Conservation (phyloP, 2,329 filamentous ascomycete genomes). For the Fusarium sambucinum region DNA sequence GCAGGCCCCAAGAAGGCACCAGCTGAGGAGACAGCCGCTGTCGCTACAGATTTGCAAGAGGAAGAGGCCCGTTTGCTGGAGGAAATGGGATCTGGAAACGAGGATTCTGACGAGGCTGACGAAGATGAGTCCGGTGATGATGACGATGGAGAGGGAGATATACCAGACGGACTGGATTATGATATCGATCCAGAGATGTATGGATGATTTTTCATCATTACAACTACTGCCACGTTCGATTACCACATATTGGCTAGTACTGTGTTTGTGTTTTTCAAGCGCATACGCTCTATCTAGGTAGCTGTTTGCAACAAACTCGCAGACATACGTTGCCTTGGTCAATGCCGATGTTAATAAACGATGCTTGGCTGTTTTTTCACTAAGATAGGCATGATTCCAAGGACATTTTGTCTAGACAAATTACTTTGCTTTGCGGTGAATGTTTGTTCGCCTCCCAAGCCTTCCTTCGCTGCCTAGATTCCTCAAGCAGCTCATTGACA, state of each 20-base stretch:
- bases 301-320: not conserved
- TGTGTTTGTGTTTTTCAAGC: not conserved
- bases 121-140: slow-evolving; percentile 48
- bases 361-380: not conserved
- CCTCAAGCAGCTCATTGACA: not conserved
- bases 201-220: not conserved
- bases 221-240: not conserved
- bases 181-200: slow-evolving; percentile 9
- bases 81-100: slow-evolving; percentile 45
- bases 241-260: not conserved
- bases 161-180: slow-evolving; percentile 13
- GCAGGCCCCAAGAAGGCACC: slow-evolving; percentile 34
- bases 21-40: slow-evolving; percentile 29
- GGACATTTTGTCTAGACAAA: not conserved
- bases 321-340: not conserved
- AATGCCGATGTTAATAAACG: not conserved
- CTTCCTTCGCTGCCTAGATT: not conserved
- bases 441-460: too few relatives aligned
- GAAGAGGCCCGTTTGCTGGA: slow-evolving; percentile 42
- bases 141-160: slow-evolving; percentile 39
- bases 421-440: not conserved
- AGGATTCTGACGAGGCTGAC: slow-evolving; percentile 49
- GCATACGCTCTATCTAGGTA: too few relatives aligned
- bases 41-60: slow-evolving; percentile 41
- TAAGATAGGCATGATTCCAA: not conserved